A percentile compares a stretch with the other conserved stretches of the same genome.
These are phyloP conservation scores for Porcisia hertigi DNA, from an alignment of 208 protist species.

Conservation along the genomic window DNA sequence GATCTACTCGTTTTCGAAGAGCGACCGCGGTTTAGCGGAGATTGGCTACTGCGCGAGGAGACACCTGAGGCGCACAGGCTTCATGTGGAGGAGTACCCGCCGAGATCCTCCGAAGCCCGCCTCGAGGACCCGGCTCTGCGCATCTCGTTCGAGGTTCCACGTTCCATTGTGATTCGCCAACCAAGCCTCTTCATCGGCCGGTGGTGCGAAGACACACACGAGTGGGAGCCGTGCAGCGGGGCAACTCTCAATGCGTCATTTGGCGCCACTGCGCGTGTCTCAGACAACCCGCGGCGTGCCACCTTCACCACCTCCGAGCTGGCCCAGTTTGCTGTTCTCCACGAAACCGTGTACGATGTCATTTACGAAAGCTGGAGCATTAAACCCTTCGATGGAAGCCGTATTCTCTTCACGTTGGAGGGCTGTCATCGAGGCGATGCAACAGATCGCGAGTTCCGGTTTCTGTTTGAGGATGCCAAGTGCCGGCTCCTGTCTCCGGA, in stretches of 20 bases:
- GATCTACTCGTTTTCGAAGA: slow-evolving; percentile 84
- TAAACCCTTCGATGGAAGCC: slow-evolving; percentile 66
- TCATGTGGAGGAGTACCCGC: slow-evolving; percentile 82
- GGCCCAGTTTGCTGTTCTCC: slow-evolving; percentile 86
- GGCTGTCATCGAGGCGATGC: slow-evolving; percentile 72
- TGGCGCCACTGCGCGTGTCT: slow-evolving; percentile 26
- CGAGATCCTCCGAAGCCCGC: slow-evolving; percentile 43
- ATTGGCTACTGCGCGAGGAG: slow-evolving; percentile 81
- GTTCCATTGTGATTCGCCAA: slow-evolving; percentile 79
- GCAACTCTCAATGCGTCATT: slow-evolving; percentile 59
- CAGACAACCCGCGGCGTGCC: slow-evolving; percentile 45
- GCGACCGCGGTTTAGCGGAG: slow-evolving; percentile 61
- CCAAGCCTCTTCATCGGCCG: slow-evolving; percentile 83
- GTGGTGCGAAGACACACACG: slow-evolving; percentile 57
- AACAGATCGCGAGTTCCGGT: slow-evolving; percentile 87
- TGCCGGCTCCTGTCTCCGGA: slow-evolving; percentile 84
- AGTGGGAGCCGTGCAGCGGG: slow-evolving; percentile 89
- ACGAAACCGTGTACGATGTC: slow-evolving; percentile 91
- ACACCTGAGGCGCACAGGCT: slow-evolving; percentile 69
- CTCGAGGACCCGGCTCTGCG: slow-evolving; percentile 76
- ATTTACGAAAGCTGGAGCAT: slow-evolving; percentile 87
- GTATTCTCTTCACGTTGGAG: slow-evolving; percentile 78
- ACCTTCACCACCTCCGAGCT: slow-evolving; percentile 80
- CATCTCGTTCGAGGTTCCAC: slow-evolving; percentile 87
- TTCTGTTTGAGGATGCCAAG: slow-evolving; percentile 74